Base-by-base conservation (phyloP, 768 basidiomycete genomes). In the Ephemerocybe angulata region DNA sequence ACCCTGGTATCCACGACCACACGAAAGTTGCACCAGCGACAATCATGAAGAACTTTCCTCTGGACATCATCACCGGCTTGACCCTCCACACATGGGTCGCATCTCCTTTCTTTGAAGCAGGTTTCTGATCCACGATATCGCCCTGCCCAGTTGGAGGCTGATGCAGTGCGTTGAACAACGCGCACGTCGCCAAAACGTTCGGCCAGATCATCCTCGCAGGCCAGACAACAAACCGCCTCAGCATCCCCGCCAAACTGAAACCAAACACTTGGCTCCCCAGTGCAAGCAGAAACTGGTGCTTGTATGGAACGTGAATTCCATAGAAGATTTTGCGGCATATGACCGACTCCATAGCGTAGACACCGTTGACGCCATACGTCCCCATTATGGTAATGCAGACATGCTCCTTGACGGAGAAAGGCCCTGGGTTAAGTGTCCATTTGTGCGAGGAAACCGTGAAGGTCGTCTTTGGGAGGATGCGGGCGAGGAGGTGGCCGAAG, bases 331-430 rank as follows among this genome's bases (percentile, higher is more conserved):
- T 76, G 69, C 90, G 87, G 0, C 86, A 72, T 1, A 85, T 73
- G 54, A 86, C 64, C 52, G 90, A 76, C 53, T 90, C 88, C 1
- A 87, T 85, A 27, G 83, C 81, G 62, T 90, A 90, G 3, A 85
- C 80, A 37, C 88, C 88, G 22, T 69, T 65, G 52, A 79, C 76
- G 24, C 77, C 81, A 25, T 88, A 79, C 64, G 86, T 90, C 30
- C 83, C 81, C 90, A 92, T 91, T 55, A 90, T 80, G 25, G 87
- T 87, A 64, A 88, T 87, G 66, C 83, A 85, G 57, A 89, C 84
- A 63, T 95, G 93, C 65, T 95, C 93, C 76, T 95, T 95, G 78
- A 94, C 84, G 58, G 82, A 86, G 76, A 94, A 95, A 2, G 88
- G 90, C 0, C 92, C 93, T 0, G 85, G 85, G 60, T 87, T 91